Percentiles rank a stretch among this genome's conserved stretches.
Evolutionary conservation across 305 asterid genomes (phyloP).

Genomic region (Solanum hybrid): DNA sequence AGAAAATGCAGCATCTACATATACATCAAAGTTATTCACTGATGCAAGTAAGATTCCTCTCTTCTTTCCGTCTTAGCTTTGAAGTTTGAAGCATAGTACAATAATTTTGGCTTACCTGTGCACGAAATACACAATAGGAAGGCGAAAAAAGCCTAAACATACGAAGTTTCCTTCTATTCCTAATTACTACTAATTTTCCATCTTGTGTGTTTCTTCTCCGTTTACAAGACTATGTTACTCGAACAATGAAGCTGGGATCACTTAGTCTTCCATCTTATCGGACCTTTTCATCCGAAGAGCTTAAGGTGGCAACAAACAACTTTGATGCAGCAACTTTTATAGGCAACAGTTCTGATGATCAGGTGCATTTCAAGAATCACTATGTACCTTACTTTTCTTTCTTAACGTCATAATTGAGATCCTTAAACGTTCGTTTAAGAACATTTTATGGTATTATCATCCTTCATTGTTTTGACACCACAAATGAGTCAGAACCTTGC

Average conservation of each 20-base stretch:
- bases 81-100: neutral
- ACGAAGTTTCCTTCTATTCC: neutral
- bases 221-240: conserved; percentile 56
- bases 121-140: neutral
- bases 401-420: neutral
- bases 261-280: conserved; percentile 65
- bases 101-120: neutral
- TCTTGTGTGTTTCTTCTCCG: neutral
- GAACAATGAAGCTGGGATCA: conserved; percentile 63
- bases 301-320: conserved; percentile 70
- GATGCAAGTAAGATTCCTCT: conserved; percentile 63
- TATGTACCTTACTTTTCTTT: neutral
- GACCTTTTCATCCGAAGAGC: conserved; percentile 66
- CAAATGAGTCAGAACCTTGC: neutral
- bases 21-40: conserved; percentile 60
- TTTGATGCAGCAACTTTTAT: conserved; percentile 48
- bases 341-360: conserved; percentile 54
- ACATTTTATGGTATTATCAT: neutral
- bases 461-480: neutral
- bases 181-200: neutral
- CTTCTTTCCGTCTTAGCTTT: neutral
- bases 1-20: conserved; percentile 44
- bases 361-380: conserved; percentile 31
- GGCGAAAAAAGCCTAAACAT: neutral
- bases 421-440: neutral